phyloP scores from a whole-genome alignment of 2,329 filamentous ascomycete genomes.

The Hawksworthiomyces lignivorus region DNA sequence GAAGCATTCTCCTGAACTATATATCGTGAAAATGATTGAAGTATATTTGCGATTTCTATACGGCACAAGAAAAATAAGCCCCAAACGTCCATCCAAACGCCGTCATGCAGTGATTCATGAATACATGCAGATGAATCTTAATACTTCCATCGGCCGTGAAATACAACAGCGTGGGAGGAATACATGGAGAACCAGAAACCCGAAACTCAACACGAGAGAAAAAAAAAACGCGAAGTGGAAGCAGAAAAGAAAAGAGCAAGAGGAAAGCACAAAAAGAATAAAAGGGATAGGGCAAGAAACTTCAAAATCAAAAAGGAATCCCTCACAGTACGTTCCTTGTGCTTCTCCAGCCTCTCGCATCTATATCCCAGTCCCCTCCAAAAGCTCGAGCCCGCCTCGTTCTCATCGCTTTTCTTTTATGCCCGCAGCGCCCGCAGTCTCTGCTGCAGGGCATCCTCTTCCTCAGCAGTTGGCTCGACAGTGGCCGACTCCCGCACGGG shows the following conservation, averaged over 20 bases:
- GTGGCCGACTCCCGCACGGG: slow-evolving; percentile 45
- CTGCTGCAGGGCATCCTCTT: slow-evolving; percentile 68
- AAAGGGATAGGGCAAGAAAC: not conserved
- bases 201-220: too few species aligned
- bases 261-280: not conserved
- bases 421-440: slow-evolving; percentile 48
- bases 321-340: too few species aligned
- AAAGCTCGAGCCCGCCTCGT: not conserved
- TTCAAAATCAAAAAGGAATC: too few species aligned
- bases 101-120: not conserved
- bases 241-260: not conserved
- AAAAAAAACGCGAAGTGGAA: not conserved
- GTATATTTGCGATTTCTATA: too few species aligned
- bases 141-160: too few species aligned
- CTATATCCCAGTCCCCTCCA: too few species aligned
- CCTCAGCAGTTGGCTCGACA: slow-evolving; percentile 64
- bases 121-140: not conserved
- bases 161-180: too few species aligned
- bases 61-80: not conserved
- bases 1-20: too few species aligned
- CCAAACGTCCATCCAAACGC: not conserved
- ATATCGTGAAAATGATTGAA: not conserved
- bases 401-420: slow-evolving; percentile 19
- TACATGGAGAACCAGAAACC: too few species aligned
- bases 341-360: too few species aligned